Conservation (phyloP, 1,284 basidiomycete species). For the Porogramme epimiltina region DNA sequence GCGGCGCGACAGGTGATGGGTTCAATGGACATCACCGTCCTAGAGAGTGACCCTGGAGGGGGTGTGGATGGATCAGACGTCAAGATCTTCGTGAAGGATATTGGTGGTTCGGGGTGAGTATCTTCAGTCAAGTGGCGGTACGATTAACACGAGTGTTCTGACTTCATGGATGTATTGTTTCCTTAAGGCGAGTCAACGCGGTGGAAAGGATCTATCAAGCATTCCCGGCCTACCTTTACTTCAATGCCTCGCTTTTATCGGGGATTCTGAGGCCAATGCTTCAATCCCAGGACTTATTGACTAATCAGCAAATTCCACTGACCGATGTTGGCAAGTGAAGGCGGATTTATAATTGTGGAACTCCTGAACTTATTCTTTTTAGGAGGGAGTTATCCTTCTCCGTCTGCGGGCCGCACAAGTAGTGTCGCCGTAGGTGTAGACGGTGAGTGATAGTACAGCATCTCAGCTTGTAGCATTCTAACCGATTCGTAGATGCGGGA, state of each 20-base stretch:
- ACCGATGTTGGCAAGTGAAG: constrained; percentile 39
- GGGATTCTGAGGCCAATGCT: constrained; percentile 47
- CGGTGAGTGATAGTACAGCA: neutral
- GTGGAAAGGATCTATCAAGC: constrained; percentile 51
- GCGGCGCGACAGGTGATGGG: constrained; percentile 44
- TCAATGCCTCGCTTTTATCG: constrained; percentile 43
- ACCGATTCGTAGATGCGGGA: constrained; percentile 49
- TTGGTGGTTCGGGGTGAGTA: constrained; percentile 12
- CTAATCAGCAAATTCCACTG: constrained; percentile 32
- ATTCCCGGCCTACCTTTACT: constrained; percentile 47
- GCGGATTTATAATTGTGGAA: neutral
- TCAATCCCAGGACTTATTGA: constrained; percentile 36
- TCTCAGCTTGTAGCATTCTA: neutral
- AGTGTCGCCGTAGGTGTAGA: neutral
- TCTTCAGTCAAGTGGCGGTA: neutral
- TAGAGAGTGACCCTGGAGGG: constrained; percentile 32
- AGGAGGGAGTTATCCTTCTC: neutral
- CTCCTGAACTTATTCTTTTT: neutral
- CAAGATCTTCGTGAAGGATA: constrained; percentile 47
- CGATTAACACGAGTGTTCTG: neutral
- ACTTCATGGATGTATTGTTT: neutral
- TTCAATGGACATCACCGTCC: constrained; percentile 39
- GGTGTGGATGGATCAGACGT: constrained; percentile 35
- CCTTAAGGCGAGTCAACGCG: constrained; percentile 38
- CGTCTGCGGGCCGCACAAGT: neutral